These are phyloP conservation scores for Malassezia sympodialis DNA, from an alignment of 1,284 basidiomycete species.

Conservation along the genomic window DNA sequence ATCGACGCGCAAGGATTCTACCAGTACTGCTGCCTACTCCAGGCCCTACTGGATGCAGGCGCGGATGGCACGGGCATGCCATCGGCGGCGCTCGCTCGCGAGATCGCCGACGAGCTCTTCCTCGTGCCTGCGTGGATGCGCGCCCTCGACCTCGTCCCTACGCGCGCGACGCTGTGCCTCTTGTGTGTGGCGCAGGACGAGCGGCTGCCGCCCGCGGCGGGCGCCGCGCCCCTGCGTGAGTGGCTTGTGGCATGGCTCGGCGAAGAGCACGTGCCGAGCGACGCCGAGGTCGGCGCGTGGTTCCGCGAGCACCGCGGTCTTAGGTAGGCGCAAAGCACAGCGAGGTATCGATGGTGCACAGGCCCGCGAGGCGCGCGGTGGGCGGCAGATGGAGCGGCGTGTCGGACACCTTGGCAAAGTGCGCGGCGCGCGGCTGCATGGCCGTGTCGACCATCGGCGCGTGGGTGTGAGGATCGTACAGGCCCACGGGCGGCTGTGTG, in stretches of 20 bases:
- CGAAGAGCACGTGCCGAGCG: constrained; percentile 9
- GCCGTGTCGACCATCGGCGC: constrained; percentile 25
- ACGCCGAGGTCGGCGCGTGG: constrained; percentile 11
- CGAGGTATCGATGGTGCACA: constrained; percentile 4
- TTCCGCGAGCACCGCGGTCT: neutral
- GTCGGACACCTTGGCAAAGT: constrained; percentile 18
- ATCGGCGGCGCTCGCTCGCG: neutral
- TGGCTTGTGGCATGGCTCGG: constrained; percentile 16
- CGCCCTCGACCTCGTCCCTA: constrained; percentile 12
- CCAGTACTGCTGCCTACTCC: constrained; percentile 9
- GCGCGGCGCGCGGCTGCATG: constrained; percentile 32
- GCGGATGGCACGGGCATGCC: neutral
- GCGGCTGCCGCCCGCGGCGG: constrained; percentile 13
- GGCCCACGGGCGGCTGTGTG: constrained; percentile 34
- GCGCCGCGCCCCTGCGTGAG: constrained; percentile 7
- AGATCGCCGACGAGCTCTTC: constrained; percentile 13
- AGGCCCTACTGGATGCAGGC: neutral
- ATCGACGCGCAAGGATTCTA: constrained; percentile 14
- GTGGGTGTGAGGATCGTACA: constrained; percentile 44
- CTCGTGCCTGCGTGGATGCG: constrained; percentile 14
- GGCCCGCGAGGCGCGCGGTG: neutral
- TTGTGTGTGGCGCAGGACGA: constrained; percentile 10
- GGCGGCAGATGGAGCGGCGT: neutral
- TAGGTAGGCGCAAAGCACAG: neutral
- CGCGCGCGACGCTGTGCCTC: constrained; percentile 13